Evolutionary conservation across 1,284 basidiomycete species (phyloP), one percentile per base, ranked within the genome.

Genomic region (Coniferiporia sulphurascens): DNA sequence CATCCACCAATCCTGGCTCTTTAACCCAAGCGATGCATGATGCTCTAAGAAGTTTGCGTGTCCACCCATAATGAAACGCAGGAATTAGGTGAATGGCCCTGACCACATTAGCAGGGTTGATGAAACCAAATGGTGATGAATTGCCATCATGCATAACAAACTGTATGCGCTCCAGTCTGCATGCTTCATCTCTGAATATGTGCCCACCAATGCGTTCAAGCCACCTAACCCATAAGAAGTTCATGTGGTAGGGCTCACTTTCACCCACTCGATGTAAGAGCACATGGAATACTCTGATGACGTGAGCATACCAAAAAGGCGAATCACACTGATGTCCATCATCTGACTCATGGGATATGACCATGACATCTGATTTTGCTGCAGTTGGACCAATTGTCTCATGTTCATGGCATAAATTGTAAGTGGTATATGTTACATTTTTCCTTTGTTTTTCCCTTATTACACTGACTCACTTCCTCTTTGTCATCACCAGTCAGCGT

Each of bases 381-480:
- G 63, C 65, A 1, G 48, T 48, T 0, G 72, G 70, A 60, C 76
- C 73, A 36, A 78, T 64, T 3, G 65, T 61, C 59, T 78, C 76
- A 60, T 74, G 68, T 10, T 63, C 68, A 1, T 69, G 68, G 15
- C 65, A 60, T 3, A 71, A 56, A 61, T 73, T 67, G 62, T 74
- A 74, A 5, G 69, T 70, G 1, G 71, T 73, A 60, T 69, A 72
- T 36, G 13, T 45, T 64, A 66, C 10, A 69, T 17, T 34, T n/a
- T n/a, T n/a, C n/a, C n/a, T n/a, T n/a, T n/a, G n/a, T n/a, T n/a
- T n/a, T n/a, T n/a, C n/a, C n/a, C n/a, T n/a, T n/a, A n/a, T n/a
- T n/a, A n/a, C n/a, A n/a, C n/a, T n/a, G n/a, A n/a, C n/a, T n/a
- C n/a, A n/a, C n/a, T n/a, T n/a, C n/a, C n/a, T n/a, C n/a, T n/a